Percentiles rank a stretch among this genome's conserved stretches.
Conservation (phyloP, 805 yeast genomes). For the Lachancea quebecensis region DNA sequence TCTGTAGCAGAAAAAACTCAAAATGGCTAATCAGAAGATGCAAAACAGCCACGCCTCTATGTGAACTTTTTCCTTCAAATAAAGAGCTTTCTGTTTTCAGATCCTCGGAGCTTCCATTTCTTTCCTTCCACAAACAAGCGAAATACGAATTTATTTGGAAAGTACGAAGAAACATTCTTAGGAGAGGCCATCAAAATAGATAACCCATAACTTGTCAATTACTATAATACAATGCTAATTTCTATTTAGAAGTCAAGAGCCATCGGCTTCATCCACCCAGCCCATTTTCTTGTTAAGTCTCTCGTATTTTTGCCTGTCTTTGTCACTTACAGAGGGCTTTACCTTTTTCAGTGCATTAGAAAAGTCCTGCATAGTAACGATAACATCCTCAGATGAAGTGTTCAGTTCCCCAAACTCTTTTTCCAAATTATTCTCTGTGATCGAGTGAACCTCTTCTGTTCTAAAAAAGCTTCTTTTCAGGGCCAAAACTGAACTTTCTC, state of each 20-base stretch:
- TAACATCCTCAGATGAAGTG: conserved; percentile 31
- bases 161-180: conserved; percentile 47
- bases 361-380: conserved; percentile 67
- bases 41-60: conserved; percentile 56
- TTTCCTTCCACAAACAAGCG: conserved; percentile 33
- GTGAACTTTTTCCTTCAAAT: conserved; percentile 40
- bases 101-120: conserved; percentile 36
- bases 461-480: conserved; percentile 66
- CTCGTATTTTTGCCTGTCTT: conserved; percentile 73
- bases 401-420: conserved; percentile 36
- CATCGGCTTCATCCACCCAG: conserved; percentile 45
- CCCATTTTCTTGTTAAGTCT: conserved; percentile 67
- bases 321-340: conserved; percentile 85
- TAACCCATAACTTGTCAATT: background rate
- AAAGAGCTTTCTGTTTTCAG: conserved; percentile 15
- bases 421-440: conserved; percentile 42
- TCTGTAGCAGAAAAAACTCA: conserved; percentile 8
- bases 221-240: conserved; percentile 5
- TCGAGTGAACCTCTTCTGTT: conserved; percentile 36
- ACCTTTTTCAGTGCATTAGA: conserved; percentile 62
- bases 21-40: conserved; percentile 50
- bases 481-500: conserved; percentile 92
- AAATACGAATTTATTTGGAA: conserved; percentile 52
- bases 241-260: conserved; percentile 3
- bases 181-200: conserved; percentile 34